Evolutionary conservation across 495 filamentous ascomycete genomes (phyloP), one percentile per base, ranked within the genome.

Genomic region (Daldinia caldariorum): DNA sequence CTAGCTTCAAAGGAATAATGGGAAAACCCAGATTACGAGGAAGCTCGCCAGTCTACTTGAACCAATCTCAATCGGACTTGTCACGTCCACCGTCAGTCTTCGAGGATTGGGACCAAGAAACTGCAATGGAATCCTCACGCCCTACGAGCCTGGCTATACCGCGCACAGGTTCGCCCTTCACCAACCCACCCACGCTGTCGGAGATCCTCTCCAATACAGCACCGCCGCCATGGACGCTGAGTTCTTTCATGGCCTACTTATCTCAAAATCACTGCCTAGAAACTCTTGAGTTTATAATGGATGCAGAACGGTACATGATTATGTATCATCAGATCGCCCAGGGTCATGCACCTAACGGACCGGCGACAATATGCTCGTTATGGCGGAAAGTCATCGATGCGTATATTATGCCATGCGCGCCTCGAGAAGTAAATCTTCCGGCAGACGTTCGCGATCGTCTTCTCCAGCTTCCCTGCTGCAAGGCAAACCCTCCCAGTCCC

Each of bases 221-320:
- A 58, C 90, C 92, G 0, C 89, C 93, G 41, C 96, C 96, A 71
- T 98, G 94, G 84, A 97, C 94, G 2, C 86, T 98, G 16, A 88
- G 88, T 70, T 95, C 96, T 22, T 98, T 99, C 80, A 98, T 92
- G 87, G 95, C 94, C 57, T 99, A 95, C 76, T 87, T 98, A 26
- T 97, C 96, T 2, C 94, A 97, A 72, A 98, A 98, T 70, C 96
- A 98, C 79, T 99, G 96, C 74, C 81, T 98, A 47, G 96, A 99
- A 79, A 99, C 93, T 6, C 81, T 99, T 50, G 96, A 99, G 75
- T 99, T 99, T 81, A 97, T 95, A 47, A 87, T 97, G 86, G 95
- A 97, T 77, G 92, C 95, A 54, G 89, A 91, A 57, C 89, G 93
- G n/a, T 99, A 99, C 79, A 85, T 87, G 53, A 87, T 92, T 60